Percentiles rank a stretch among this genome's conserved stretches.
Evolutionary conservation across 164 flowering plant genomes (phyloP).

Genomic region (Kalanchoe fedtschenkoi): DNA sequence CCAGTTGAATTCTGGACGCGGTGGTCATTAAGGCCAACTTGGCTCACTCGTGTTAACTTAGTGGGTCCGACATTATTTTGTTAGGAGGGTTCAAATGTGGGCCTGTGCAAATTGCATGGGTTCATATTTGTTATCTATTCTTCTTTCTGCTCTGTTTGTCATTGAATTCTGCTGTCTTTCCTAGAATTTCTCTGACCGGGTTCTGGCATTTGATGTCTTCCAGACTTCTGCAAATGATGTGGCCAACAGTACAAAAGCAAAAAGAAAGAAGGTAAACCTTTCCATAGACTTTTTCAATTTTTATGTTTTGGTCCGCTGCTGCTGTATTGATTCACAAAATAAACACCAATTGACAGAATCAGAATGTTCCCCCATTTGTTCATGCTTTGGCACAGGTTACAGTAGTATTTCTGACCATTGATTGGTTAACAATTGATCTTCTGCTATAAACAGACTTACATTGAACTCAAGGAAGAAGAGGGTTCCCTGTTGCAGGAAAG

Average conservation of each 20-base stretch:
- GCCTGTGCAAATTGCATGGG: no score
- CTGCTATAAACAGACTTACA: not conserved
- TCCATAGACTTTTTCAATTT: not conserved
- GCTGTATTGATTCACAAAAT: not conserved
- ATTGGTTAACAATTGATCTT: not conserved
- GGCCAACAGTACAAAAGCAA: not conserved
- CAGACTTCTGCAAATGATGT: conserved; percentile 3
- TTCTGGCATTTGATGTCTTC: not conserved
- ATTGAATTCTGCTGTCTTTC: not conserved
- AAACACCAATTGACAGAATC: not conserved
- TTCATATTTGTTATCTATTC: no score
- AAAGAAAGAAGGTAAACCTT: conserved; percentile 1
- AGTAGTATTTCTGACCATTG: not conserved
- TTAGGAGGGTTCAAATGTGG: not conserved
- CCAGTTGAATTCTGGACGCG: not conserved
- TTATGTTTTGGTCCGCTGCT: not conserved
- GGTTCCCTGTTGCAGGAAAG: conserved; percentile 3
- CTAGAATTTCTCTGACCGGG: not conserved
- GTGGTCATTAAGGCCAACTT: not conserved
- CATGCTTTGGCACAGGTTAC: not conserved
- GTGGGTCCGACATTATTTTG: no score
- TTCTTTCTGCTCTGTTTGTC: not conserved
- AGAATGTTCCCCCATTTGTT: not conserved
- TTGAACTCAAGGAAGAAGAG: conserved; percentile 7
- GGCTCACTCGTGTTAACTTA: no score